phyloP scores from a whole-genome alignment of 2,329 filamentous ascomycete species.

The Ceratocystiopsis brevicomis region DNA sequence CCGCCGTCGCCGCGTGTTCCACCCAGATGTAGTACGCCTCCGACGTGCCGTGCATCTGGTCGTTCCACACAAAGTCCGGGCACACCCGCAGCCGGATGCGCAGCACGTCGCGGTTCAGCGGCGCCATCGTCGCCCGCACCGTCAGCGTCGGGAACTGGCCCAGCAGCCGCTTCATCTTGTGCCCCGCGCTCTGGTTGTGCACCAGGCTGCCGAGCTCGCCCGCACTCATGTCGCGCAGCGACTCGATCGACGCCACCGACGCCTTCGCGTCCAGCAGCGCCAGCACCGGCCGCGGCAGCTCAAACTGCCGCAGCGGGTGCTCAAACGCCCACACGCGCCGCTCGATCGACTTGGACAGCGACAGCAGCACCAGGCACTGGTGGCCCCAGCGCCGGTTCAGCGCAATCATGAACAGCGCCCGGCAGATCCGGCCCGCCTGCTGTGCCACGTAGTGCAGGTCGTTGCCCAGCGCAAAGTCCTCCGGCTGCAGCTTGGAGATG shows the following conservation, averaged over 20 bases:
- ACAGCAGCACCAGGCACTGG: constrained; percentile 78
- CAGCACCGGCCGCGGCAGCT: constrained; percentile 66
- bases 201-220: constrained; percentile 81
- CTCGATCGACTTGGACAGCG: constrained; percentile 91
- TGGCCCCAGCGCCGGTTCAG: constrained; percentile 90
- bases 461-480: constrained; percentile 85
- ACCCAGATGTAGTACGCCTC: constrained; percentile 99
- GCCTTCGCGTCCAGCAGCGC: constrained; percentile 48
- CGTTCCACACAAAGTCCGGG: constrained; percentile 88
- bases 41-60: constrained; percentile 78
- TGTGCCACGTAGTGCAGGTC: constrained; percentile 92
- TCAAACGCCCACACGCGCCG: constrained; percentile 89
- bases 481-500: constrained; percentile 70
- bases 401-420: constrained; percentile 93
- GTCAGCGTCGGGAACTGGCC: constrained; percentile 84
- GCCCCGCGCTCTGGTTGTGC: constrained; percentile 76
- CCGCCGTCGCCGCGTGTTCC: constrained; percentile 90
- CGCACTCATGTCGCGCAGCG: constrained; percentile 79
- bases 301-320: constrained; percentile 89
- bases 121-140: constrained; percentile 86
- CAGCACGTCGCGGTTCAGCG: constrained; percentile 82
- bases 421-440: constrained; percentile 83
- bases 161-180: constrained; percentile 60
- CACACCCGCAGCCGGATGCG: constrained; percentile 74
- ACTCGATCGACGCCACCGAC: constrained; percentile 55